Base-by-base conservation (phyloP, 495 filamentous ascomycete species). In the Baudoinia panamericana region DNA sequence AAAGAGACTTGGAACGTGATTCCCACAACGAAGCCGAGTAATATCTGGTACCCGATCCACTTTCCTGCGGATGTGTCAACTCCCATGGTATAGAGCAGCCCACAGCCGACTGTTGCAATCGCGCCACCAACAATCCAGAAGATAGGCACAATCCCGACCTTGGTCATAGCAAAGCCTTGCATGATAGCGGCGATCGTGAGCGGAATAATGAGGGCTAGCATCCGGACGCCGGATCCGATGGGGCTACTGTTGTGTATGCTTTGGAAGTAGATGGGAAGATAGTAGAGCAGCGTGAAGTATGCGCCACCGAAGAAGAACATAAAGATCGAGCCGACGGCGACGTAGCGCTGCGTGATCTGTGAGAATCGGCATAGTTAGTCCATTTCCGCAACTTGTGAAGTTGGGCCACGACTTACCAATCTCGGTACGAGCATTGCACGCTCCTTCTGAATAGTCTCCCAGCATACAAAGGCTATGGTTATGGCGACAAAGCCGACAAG, bases 271-370 rank as follows among this genome's bases (percentile, higher is more conserved):
- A 59, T 56, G 10, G 57, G 56, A 0, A 58, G 56, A 19, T 57
- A 52, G 45, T 34, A 54, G 15, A 51, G 31, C n/a, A 44, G 15
- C 12, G 32, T 13, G 43, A 45, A 45, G 28, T 39, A 50, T 12
- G 45, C 33, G 26, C 52, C 51, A 15, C 28, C 37, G 21, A 53
- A 38, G 30, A 54, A 53, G 49, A 52, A 39, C 36, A 39, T 39
- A 24, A 19, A 36, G 33, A 22, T 8, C 15, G 33, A 39, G 9
- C 24, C 36, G 20, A 15, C 23, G 5, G 9, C 11, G 8, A 51
- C 52, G 21, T 69, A 65, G 33, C 74, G 56, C 54, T 93, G 79
- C 9, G 85, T 53, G n/a, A n/a, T n/a, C n/a, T n/a, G n/a, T n/a
- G n/a, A n/a, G n/a, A n/a, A n/a, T n/a, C n/a, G n/a, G n/a, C n/a